Conservation (phyloP, 306 rosid genomes). For the Trifolium fragiferum region DNA sequence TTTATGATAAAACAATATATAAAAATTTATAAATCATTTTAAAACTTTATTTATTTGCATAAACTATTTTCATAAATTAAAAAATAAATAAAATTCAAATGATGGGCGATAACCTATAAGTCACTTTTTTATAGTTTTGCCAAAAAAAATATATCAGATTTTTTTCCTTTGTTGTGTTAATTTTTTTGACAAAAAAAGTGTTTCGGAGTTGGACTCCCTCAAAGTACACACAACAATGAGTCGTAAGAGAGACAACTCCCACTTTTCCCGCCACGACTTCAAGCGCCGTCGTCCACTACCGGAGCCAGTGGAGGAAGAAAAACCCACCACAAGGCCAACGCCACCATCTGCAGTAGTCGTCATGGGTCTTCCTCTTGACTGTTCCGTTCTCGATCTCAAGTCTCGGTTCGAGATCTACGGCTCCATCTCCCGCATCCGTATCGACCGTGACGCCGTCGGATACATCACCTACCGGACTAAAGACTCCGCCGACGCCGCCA, state of each 20-base stretch:
- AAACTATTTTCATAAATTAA: too few species aligned
- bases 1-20: too few species aligned
- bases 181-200: too few species aligned
- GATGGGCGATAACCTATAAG: too few species aligned
- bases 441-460: constrained; percentile 79
- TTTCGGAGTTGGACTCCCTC: not conserved
- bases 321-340: constrained; percentile 57
- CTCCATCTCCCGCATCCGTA: constrained; percentile 85
- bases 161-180: too few species aligned
- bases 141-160: too few species aligned
- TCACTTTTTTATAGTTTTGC: too few species aligned
- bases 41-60: too few species aligned
- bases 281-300: constrained; percentile 63
- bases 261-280: constrained; percentile 55
- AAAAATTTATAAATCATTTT: too few species aligned
- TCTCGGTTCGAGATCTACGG: constrained; percentile 97
- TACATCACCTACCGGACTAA: constrained; percentile 66
- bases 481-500: constrained; percentile 79
- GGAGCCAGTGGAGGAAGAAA: constrained; percentile 42
- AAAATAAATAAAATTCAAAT: too few species aligned
- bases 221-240: constrained; percentile 50
- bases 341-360: constrained; percentile 80
- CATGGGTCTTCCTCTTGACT: constrained; percentile 70
- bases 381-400: constrained; percentile 91
- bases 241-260: constrained; percentile 78